Conservation (phyloP, 2,329 filamentous ascomycete species). For the Aureobasidium sp. region DNA sequence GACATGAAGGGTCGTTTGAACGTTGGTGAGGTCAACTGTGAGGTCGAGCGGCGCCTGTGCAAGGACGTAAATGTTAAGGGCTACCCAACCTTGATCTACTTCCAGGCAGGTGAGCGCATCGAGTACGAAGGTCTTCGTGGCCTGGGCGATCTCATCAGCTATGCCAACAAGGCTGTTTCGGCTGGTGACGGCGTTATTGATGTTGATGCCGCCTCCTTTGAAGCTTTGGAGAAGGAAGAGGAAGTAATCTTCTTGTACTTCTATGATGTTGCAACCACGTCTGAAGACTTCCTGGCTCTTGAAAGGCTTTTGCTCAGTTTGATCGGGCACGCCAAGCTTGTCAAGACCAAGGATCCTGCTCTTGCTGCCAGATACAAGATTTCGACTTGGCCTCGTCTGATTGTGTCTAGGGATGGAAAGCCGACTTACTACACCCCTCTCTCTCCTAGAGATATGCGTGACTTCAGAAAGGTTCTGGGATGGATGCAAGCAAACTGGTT, state of each 20-base stretch:
- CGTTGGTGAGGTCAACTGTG: slow-evolving; percentile 93
- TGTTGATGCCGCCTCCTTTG: slow-evolving; percentile 68
- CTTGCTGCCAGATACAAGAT: slow-evolving; percentile 85
- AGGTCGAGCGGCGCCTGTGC: slow-evolving; percentile 77
- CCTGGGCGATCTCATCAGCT: slow-evolving; percentile 80
- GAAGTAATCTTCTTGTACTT: slow-evolving; percentile 97
- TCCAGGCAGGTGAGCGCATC: slow-evolving; percentile 82
- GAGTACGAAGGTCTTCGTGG: slow-evolving; percentile 91
- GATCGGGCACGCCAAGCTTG: slow-evolving; percentile 84
- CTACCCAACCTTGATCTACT: slow-evolving; percentile 88
- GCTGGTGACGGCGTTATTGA: slow-evolving; percentile 70
- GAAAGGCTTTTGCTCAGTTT: slow-evolving; percentile 80
- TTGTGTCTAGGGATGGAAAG: slow-evolving; percentile 83
- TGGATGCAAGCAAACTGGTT: slow-evolving; percentile 99
- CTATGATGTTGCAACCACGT: slow-evolving; percentile 90
- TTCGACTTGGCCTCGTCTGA: slow-evolving; percentile 86
- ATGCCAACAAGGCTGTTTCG: slow-evolving; percentile 78
- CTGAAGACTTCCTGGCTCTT: slow-evolving; percentile 82
- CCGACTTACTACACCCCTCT: slow-evolving; percentile 85
- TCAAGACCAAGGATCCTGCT: slow-evolving; percentile 76
- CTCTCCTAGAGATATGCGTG: slow-evolving; percentile 85
- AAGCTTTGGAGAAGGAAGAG: slow-evolving; percentile 80
- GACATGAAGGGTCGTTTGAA: slow-evolving; percentile 88
- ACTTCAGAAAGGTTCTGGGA: slow-evolving; percentile 67
- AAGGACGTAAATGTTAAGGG: slow-evolving; percentile 75